phyloP scores from a whole-genome alignment of 2,329 filamentous ascomycete species.

The Colletotrichum ledebouriae region DNA sequence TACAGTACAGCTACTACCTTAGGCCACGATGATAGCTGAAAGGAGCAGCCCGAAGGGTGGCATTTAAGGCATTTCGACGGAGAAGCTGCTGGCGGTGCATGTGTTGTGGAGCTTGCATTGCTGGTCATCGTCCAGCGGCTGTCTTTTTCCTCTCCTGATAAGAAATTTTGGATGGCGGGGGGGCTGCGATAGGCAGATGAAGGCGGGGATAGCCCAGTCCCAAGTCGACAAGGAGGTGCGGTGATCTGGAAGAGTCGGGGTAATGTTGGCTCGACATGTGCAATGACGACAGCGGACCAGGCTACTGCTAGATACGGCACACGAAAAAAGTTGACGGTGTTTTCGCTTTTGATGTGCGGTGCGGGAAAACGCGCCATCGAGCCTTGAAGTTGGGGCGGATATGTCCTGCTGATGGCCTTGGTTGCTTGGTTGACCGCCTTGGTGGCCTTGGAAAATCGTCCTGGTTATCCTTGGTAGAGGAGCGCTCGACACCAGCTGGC shows the following conservation, averaged over 20 bases:
- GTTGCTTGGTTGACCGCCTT: neutral
- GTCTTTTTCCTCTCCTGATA: constrained; percentile 24
- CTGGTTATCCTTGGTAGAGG: constrained; percentile 10
- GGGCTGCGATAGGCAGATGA: constrained; percentile 22
- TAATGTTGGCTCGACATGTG: constrained; percentile 32
- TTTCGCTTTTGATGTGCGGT: neutral
- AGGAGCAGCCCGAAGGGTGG: constrained; percentile 19
- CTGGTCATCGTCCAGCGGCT: constrained; percentile 31
- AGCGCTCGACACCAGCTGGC: neutral
- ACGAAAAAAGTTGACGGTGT: neutral
- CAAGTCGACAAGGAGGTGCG: constrained; percentile 30
- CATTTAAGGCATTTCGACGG: constrained; percentile 15
- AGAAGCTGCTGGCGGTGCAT: neutral
- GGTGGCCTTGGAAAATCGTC: neutral
- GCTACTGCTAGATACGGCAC: constrained; percentile 6
- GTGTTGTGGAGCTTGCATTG: constrained; percentile 20
- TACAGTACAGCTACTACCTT: neutral
- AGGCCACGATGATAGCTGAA: constrained; percentile 1
- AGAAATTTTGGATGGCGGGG: constrained; percentile 29
- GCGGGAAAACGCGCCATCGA: constrained; percentile 4
- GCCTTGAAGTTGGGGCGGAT: neutral
- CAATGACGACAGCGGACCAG: constrained; percentile 23
- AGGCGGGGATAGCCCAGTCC: constrained; percentile 35
- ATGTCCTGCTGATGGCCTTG: neutral
- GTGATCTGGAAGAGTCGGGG: neutral